Conservation (phyloP, 169 alveolate species). For the Besnoitia besnoiti region DNA sequence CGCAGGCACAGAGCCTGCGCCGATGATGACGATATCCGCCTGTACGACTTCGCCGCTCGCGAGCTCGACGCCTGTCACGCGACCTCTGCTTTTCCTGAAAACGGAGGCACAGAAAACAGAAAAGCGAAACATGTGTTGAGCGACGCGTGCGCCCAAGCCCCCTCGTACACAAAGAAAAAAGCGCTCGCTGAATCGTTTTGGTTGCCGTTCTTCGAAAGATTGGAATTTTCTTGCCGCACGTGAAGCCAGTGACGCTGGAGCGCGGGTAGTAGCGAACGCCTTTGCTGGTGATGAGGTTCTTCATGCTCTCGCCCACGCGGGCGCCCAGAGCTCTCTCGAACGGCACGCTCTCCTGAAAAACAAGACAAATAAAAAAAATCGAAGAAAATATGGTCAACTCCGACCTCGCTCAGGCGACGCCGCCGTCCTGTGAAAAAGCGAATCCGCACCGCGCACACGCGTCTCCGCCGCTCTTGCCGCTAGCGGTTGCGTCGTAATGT, state of each 20-base stretch:
- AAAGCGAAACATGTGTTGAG: no score
- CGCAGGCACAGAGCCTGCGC: conserved; percentile 60
- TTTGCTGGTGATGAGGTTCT: conserved; percentile 41
- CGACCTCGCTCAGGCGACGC: no score
- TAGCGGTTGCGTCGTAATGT: no score
- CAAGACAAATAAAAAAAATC: neutral
- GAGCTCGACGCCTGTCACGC: conserved; percentile 68
- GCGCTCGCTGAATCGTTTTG: neutral
- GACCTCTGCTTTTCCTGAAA: conserved; percentile 36
- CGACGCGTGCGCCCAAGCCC: neutral
- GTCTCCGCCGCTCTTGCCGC: no score
- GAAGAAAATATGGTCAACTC: no score
- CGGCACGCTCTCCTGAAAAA: conserved; percentile 64
- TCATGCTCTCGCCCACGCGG: conserved; percentile 61
- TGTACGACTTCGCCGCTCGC: conserved; percentile 55
- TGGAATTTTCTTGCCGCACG: neutral
- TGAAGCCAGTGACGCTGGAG: conserved; percentile 24
- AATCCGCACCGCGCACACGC: no score
- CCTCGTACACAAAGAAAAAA: neutral
- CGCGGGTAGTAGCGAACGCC: conserved; percentile 48
- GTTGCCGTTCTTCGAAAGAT: neutral
- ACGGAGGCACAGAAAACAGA: neutral
- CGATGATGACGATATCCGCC: conserved; percentile 69
- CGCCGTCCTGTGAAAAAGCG: no score
- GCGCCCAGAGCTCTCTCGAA: conserved; percentile 61